phyloP scores from a whole-genome alignment of 2,329 filamentous ascomycete species.

The Nemania serpens region DNA sequence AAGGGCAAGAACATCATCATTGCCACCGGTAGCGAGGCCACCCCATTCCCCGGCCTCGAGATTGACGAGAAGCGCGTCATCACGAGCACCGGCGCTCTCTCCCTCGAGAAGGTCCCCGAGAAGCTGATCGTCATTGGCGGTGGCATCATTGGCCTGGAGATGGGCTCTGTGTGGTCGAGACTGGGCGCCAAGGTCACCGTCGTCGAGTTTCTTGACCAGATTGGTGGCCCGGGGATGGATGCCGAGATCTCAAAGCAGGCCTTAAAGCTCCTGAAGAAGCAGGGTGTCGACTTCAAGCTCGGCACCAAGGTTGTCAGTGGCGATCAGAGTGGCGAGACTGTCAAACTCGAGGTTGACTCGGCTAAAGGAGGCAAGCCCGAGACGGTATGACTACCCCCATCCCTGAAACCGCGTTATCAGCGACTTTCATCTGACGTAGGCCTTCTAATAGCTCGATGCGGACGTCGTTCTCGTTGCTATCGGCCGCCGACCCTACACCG shows the following conservation, averaged over 20 bases:
- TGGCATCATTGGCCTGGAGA: constrained; percentile 98
- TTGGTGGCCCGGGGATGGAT: constrained; percentile 98
- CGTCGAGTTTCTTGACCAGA: constrained; percentile 94
- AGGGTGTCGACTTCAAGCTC: constrained; percentile 98
- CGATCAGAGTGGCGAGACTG: constrained; percentile 74
- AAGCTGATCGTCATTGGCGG: constrained; percentile 97
- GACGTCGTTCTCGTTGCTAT: constrained; percentile 97
- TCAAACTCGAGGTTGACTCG: constrained; percentile 86
- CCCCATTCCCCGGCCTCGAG: constrained; percentile 92
- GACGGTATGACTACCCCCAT: constrained; percentile 61
- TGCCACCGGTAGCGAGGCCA: constrained; percentile 92
- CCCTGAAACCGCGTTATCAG: neutral
- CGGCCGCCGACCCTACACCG: constrained; percentile 92
- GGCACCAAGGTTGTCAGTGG: constrained; percentile 92
- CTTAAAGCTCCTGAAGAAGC: constrained; percentile 93
- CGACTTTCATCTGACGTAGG: neutral
- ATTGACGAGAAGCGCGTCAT: constrained; percentile 98
- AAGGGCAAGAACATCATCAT: constrained; percentile 97
- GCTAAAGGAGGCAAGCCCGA: constrained; percentile 97
- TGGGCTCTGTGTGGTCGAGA: constrained; percentile 97
- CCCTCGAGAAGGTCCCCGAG: constrained; percentile 88
- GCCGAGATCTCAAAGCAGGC: constrained; percentile 86
- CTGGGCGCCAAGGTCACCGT: constrained; percentile 94
- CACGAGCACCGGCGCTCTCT: constrained; percentile 92
- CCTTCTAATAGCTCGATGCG: constrained; percentile 72